phyloP scores from a whole-genome alignment of 2,329 filamentous ascomycete genomes.

The Neurospora sp. region DNA sequence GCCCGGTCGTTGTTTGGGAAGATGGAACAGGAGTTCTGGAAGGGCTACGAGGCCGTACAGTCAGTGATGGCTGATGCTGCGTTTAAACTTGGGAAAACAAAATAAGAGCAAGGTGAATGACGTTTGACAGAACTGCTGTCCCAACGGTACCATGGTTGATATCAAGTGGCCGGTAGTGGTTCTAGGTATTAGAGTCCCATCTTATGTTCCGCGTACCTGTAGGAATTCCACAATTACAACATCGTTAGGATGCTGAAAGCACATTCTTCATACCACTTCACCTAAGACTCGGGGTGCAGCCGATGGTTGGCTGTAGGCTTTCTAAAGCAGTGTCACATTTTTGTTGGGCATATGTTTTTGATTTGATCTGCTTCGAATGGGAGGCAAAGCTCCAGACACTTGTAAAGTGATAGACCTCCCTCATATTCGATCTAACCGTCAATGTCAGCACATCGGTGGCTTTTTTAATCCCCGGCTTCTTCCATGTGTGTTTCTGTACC shows the following conservation, averaged over 20 bases:
- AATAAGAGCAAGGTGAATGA: neutral
- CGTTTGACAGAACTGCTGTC: neutral
- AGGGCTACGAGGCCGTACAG: neutral
- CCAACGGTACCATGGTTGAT: neutral
- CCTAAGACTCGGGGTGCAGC: neutral
- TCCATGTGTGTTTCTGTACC: neutral
- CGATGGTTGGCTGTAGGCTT: neutral
- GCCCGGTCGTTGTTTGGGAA: neutral
- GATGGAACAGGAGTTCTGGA: neutral
- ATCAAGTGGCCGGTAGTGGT: neutral
- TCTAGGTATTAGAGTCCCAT: neutral
- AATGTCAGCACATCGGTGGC: neutral
- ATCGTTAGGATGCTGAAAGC: neutral
- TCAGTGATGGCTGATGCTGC: neutral
- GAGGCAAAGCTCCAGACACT: neutral
- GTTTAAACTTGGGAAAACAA: neutral
- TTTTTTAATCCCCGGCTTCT: neutral
- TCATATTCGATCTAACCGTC: neutral
- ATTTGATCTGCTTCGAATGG: neutral
- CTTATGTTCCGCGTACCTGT: neutral
- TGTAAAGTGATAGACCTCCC: neutral
- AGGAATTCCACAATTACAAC: neutral
- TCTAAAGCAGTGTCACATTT: neutral
- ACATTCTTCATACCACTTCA: neutral
- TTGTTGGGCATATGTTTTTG: neutral